Evolutionary conservation across 2,329 filamentous ascomycete genomes (phyloP), one percentile per base, ranked within the genome.

Genomic region (Penicillium oxalicum): DNA sequence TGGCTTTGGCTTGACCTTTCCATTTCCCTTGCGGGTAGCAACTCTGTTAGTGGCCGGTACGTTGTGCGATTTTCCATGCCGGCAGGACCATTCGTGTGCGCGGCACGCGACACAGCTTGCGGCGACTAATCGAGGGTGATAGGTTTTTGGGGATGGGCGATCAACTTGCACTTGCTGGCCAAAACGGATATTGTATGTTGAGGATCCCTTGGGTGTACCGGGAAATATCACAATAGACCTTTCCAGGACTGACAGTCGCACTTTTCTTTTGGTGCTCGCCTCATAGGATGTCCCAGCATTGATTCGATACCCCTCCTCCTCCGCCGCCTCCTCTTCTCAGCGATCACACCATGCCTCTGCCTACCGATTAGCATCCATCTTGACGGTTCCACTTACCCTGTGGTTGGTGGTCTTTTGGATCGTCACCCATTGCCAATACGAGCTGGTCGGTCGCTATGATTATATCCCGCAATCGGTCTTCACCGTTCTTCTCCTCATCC

Each of bases 141-240:
- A 94, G 90, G 88, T 59, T 84, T 95, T 63, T 97, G 91, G 91
- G 90, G 88, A 67, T 98, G 91, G 90, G 90, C 86, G 57, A 71
- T 87, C 60, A 97, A 96, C 73, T 81, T 97, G 36, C 90, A 96
- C 66, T 91, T 88, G 72, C 83, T 97, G 51, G 78, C 85, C 61
- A 72, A 82, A 50, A 76, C 83, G 62, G 87, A 87, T 66, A 94
- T 98, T 73, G 81, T 83, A 70, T 52, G 76, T 66, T 40, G 33
- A 42, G 38, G 48, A 51, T 46, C 48, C 48, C 40, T 41, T 26
- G 45, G 24, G 26, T 32, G 5, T 37, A 9, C 13, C 12, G 26
- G n/a, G 26, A 35, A 25, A 2, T 12, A 26, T 18, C 18, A n/a
- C 5, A 25, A 9, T 2, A 12, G 7, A 9, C 9, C n/a, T 4